A percentile compares a stretch with the other conserved stretches of the same genome.
Conservation (phyloP, 495 filamentous ascomycete species). For the Penicillium macrosclerotiorum region DNA sequence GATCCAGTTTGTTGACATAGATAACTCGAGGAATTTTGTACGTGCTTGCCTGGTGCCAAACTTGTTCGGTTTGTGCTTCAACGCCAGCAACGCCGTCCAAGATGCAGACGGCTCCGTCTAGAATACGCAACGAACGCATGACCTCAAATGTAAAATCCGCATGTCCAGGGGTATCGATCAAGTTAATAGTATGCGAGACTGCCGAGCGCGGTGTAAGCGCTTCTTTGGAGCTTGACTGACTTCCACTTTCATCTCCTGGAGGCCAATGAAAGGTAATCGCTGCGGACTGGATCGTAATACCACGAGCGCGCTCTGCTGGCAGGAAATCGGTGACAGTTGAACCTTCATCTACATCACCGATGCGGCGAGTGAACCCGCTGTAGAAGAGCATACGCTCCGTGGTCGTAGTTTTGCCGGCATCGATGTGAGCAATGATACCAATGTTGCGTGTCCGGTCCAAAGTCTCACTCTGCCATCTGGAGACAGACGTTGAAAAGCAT, state of each 20-base stretch:
- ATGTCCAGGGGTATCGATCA: conserved; percentile 97
- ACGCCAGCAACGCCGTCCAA: conserved; percentile 96
- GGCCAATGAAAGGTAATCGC: conserved; percentile 96
- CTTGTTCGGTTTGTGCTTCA: conserved; percentile 96
- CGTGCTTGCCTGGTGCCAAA: conserved; percentile 85
- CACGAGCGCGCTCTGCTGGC: conserved; percentile 86
- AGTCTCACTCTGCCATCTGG: conserved; percentile 26
- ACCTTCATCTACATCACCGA: conserved; percentile 97
- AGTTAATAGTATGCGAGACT: conserved; percentile 71
- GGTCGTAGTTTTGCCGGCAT: conserved; percentile 98
- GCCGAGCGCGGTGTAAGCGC: conserved; percentile 32
- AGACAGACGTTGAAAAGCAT: conserved; percentile 26
- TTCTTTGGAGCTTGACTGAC: conserved; percentile 14
- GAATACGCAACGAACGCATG: conserved; percentile 82
- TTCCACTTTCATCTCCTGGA: conserved; percentile 35
- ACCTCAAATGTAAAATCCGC: conserved; percentile 99
- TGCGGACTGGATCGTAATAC: conserved; percentile 97
- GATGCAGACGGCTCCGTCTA: conserved; percentile 95
- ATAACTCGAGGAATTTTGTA: conserved; percentile 85
- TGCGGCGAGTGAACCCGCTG: conserved; percentile 79
- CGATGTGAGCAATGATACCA: conserved; percentile 98
- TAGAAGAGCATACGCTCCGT: conserved; percentile 99
- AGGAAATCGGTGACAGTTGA: conserved; percentile 98
- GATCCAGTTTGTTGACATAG: conserved; percentile 95
- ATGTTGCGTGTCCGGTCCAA: conserved; percentile 80